phyloP scores from a whole-genome alignment of 2,329 filamentous ascomycete genomes.

The Orbilia ellipsospora region DNA sequence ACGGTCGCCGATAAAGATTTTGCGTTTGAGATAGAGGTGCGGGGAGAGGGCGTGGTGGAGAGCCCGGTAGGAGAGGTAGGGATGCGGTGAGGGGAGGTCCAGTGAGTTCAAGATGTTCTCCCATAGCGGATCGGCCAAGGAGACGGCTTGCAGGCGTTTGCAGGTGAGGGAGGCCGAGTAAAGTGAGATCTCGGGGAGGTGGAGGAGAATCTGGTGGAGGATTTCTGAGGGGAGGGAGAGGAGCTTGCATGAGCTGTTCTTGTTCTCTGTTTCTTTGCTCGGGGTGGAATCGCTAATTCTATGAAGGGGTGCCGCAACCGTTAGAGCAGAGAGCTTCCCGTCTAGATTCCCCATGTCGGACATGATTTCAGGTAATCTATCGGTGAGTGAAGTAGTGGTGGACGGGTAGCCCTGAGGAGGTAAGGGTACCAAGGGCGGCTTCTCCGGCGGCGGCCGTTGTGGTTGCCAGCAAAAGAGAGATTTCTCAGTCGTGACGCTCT shows the following conservation, averaged over 20 bases:
- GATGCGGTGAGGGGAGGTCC: constrained; percentile 55
- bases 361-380: constrained; percentile 23
- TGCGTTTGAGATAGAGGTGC: constrained; percentile 57
- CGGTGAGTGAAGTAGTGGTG: constrained; percentile 4
- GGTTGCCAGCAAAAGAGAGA: constrained; percentile 35
- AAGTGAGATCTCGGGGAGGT: constrained; percentile 49
- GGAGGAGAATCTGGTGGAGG: constrained; percentile 39
- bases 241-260: constrained; percentile 1
- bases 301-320: constrained; percentile 2
- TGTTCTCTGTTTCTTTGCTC: neutral
- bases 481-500: constrained; percentile 48
- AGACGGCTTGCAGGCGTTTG: constrained; percentile 30
- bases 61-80: constrained; percentile 56
- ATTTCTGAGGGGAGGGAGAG: constrained; percentile 47
- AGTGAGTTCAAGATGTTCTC: constrained; percentile 47
- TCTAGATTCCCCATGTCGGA: neutral
- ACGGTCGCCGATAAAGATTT: constrained; percentile 57
- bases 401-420: neutral
- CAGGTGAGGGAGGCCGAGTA: constrained; percentile 49
- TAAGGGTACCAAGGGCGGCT: neutral
- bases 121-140: constrained; percentile 46
- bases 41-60: constrained; percentile 56
- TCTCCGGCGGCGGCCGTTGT: constrained; percentile 9
- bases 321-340: neutral
- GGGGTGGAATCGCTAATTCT: constrained; percentile 2